These are phyloP conservation scores for Tulasnella sp. DNA, from an alignment of 768 basidiomycete species.

Conservation along the genomic window DNA sequence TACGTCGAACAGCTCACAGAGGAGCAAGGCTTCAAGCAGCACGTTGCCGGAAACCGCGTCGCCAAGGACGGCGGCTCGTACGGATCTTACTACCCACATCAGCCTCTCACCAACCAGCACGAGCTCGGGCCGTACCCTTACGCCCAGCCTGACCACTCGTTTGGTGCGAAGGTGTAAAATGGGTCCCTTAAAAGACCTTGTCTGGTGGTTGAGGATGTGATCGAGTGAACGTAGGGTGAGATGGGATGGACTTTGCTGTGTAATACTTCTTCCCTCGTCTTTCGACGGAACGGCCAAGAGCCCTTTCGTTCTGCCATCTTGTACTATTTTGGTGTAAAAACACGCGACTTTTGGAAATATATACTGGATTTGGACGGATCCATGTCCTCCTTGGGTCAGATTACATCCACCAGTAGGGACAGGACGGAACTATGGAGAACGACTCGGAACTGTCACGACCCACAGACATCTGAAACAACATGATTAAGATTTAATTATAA, in stretches of 20 bases:
- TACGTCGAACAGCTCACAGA: conserved; percentile 12
- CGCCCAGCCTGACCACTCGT: conserved; percentile 3
- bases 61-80: background rate
- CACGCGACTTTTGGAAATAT: too few species aligned
- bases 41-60: conserved; percentile 2
- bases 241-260: background rate
- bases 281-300: too few species aligned
- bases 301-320: too few species aligned
- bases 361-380: too few species aligned
- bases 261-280: too few species aligned
- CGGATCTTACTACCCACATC: conserved; percentile 11
- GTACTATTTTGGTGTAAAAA: too few species aligned
- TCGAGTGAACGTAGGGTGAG: background rate
- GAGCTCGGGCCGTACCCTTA: conserved; percentile 11
- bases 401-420: too few species aligned
- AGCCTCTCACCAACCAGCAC: conserved; percentile 8
- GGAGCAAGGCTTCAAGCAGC: conserved; percentile 4
- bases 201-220: background rate
- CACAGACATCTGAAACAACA: background rate
- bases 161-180: conserved; percentile 5
- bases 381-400: too few species aligned
- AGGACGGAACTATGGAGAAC: too few species aligned
- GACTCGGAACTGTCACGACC: background rate
- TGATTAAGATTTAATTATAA: background rate
- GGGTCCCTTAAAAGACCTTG: too few species aligned